Conservation (phyloP, 78 protist species). For the Cyanophora paradoxa region DNA sequence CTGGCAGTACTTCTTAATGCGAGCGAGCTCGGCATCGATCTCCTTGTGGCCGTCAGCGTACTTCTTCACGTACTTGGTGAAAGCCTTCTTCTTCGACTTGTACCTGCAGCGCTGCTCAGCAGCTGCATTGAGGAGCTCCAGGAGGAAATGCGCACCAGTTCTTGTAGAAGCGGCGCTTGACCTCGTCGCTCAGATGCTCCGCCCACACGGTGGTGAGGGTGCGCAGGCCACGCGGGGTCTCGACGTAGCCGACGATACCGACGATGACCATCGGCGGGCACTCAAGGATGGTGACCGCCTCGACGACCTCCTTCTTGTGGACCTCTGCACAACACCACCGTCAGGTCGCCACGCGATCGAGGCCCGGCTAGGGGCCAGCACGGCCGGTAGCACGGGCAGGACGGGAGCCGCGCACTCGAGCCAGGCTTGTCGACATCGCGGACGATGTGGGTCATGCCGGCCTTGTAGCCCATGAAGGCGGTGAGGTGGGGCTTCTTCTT, state of each 20-base stretch:
- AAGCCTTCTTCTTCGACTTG: constrained; percentile 91
- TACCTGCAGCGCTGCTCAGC: too few species aligned
- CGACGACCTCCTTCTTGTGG: constrained; percentile 97
- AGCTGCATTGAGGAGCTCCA: too few species aligned
- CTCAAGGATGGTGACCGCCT: constrained; percentile 99
- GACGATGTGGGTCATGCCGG: constrained; percentile 99
- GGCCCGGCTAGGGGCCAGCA: background rate
- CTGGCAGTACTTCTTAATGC: constrained; percentile 88
- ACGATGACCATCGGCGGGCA: constrained; percentile 97
- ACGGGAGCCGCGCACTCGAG: too few species aligned
- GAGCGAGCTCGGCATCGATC: constrained; percentile 60
- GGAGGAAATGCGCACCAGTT: too few species aligned
- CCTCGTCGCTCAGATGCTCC: constrained; percentile 73
- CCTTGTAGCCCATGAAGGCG: constrained; percentile 98
- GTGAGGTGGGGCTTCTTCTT: constrained; percentile 93
- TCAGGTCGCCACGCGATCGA: background rate
- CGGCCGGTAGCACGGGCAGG: too few species aligned
- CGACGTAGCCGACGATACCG: constrained; percentile 98
- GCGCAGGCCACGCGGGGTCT: constrained; percentile 93
- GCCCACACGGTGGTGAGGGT: constrained; percentile 98
- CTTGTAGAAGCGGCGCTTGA: constrained; percentile 93
- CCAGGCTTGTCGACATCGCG: constrained; percentile 95
- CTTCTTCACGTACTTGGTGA: constrained; percentile 86
- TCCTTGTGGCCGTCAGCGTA: constrained; percentile 57
- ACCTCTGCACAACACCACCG: constrained; percentile 44